Conservation (phyloP, 352 stramenopile genomes). For the Pythium utonaiense region DNA sequence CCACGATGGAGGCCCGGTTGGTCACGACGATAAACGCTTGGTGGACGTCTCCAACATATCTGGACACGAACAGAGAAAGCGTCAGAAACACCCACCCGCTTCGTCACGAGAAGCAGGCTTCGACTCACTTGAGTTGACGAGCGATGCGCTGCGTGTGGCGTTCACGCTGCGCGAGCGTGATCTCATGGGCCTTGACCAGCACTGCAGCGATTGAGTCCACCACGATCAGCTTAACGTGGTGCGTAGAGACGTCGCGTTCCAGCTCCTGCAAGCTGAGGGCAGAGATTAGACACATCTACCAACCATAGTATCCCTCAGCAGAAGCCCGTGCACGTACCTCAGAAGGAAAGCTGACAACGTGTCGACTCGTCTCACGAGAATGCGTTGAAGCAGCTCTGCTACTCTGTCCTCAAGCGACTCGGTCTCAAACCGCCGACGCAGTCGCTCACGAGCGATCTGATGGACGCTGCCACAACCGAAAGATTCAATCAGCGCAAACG, state of each 20-base stretch:
- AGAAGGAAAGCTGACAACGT: conserved; percentile 39
- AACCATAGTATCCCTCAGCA: background rate
- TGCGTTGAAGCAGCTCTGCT: conserved; percentile 7
- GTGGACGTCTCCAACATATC: conserved; percentile 59
- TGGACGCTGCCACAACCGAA: background rate
- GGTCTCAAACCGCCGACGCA: background rate
- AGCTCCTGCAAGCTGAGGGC: conserved; percentile 50
- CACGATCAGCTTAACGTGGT: conserved; percentile 59
- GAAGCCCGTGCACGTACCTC: conserved; percentile 28
- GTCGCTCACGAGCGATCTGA: conserved; percentile 16
- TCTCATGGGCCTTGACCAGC: conserved; percentile 39
- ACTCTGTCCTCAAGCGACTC: background rate
- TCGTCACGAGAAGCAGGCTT: background rate
- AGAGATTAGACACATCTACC: background rate
- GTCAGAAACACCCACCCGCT: background rate
- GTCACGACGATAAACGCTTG: conserved; percentile 62
- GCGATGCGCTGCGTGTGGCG: conserved; percentile 20
- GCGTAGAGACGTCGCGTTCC: conserved; percentile 37
- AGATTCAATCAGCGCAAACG: background rate
- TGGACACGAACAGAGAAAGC: conserved; percentile 18
- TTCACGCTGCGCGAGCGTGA: conserved; percentile 23
- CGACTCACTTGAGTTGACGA: conserved; percentile 23
- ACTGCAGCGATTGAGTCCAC: conserved; percentile 71
- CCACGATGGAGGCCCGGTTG: conserved; percentile 52
- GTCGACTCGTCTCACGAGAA: conserved; percentile 23